Evolutionary conservation across 805 yeast genomes (phyloP).

Genomic region (Metschnikowia shivogae): DNA sequence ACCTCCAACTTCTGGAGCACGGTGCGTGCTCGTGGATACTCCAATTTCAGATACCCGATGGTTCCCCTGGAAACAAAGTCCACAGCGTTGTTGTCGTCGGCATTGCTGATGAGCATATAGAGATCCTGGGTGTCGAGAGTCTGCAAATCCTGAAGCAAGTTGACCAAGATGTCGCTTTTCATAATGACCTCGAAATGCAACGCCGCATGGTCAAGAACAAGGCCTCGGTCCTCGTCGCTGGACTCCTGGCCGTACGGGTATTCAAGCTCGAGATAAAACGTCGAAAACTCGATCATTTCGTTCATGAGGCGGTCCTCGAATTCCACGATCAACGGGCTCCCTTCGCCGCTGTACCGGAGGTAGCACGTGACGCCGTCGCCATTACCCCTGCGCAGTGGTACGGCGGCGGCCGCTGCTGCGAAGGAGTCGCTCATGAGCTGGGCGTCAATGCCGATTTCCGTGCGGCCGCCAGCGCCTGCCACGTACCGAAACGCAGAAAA

Average conservation of each 20-base stretch:
- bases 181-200: conserved; percentile 35
- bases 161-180: conserved; percentile 35
- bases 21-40: conserved; percentile 58
- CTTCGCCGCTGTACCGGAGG: conserved; percentile 36
- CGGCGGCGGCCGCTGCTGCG: conserved; percentile 25
- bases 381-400: conserved; percentile 7
- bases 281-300: conserved; percentile 40
- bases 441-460: conserved; percentile 35
- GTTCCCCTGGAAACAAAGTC: conserved; percentile 65
- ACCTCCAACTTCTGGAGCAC: conserved; percentile 59
- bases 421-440: conserved; percentile 33
- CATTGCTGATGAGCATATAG: conserved; percentile 28
- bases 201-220: conserved; percentile 27
- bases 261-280: conserved; percentile 30
- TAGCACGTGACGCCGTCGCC: conserved; percentile 30
- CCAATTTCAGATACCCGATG: conserved; percentile 66
- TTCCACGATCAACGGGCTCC: conserved; percentile 35
- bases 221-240: conserved; percentile 5
- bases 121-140: conserved; percentile 35
- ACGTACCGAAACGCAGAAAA: conserved; percentile 28
- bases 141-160: conserved; percentile 33
- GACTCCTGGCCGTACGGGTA: conserved; percentile 19
- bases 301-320: conserved; percentile 39
- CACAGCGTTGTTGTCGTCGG: conserved; percentile 29
- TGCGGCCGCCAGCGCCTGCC: background rate